Percentiles rank a stretch among this genome's conserved stretches.
These are phyloP conservation scores for Cryoendolithus antarcticus DNA, from an alignment of 2,329 filamentous ascomycete species.

Conservation along the genomic window DNA sequence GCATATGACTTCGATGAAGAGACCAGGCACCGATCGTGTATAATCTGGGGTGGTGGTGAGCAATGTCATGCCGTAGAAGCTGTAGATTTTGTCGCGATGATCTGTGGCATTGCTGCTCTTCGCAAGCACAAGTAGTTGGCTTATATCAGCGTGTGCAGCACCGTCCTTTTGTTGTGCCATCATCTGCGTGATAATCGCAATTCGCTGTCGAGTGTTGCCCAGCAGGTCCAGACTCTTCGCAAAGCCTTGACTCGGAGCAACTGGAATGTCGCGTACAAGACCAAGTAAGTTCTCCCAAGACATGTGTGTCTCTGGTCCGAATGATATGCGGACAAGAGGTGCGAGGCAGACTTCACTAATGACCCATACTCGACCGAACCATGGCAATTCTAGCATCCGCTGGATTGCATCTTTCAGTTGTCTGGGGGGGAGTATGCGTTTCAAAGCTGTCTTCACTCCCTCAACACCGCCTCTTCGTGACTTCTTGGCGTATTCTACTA, in stretches of 20 bases:
- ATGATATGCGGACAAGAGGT: slow-evolving; percentile 2
- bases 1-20: slow-evolving; percentile 16
- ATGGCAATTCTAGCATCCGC: slow-evolving; percentile 16
- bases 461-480: slow-evolving; percentile 11
- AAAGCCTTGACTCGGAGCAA: slow-evolving; percentile 12
- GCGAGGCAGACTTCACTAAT: slow-evolving; percentile 5
- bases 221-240: slow-evolving; percentile 17
- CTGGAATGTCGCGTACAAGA: slow-evolving; percentile 14
- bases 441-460: slow-evolving; percentile 7
- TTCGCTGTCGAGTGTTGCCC: slow-evolving; percentile 18
- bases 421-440: slow-evolving; percentile 11
- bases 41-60: slow-evolving; percentile 16
- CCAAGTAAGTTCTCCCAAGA: slow-evolving; percentile 15
- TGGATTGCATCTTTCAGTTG: slow-evolving; percentile 18
- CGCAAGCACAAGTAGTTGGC: slow-evolving; percentile 19
- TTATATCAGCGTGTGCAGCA: slow-evolving; percentile 17
- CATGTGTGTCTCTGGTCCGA: slow-evolving; percentile 4
- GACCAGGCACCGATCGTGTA: slow-evolving; percentile 8
- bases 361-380: slow-evolving; percentile 20
- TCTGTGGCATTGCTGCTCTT: slow-evolving; percentile 20
- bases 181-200: slow-evolving; percentile 21
- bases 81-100: slow-evolving; percentile 18
- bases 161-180: slow-evolving; percentile 16
- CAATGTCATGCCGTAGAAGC: slow-evolving; percentile 17
- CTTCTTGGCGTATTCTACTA: slow-evolving; percentile 18